These are phyloP conservation scores for Dalbergia oliveri DNA, from an alignment of 306 rosid genomes.

Conservation along the genomic window DNA sequence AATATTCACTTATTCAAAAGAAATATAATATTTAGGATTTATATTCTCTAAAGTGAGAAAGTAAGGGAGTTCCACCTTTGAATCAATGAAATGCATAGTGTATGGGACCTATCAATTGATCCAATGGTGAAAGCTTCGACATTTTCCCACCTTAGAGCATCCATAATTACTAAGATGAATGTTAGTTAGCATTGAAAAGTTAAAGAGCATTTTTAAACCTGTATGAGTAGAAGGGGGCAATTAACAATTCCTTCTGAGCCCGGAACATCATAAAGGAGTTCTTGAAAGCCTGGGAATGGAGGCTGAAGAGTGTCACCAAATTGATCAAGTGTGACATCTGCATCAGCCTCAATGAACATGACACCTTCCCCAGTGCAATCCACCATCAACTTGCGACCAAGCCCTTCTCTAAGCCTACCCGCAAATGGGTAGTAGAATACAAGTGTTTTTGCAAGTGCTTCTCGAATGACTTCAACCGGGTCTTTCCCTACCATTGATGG, in stretches of 20 bases:
- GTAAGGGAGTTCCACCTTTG: no score
- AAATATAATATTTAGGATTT: no score
- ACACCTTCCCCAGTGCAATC: constrained; percentile 63
- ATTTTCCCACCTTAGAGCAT: no score
- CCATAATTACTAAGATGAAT: background rate
- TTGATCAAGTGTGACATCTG: constrained; percentile 52
- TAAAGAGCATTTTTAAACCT: constrained; percentile 35
- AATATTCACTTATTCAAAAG: no score
- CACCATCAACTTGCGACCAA: constrained; percentile 43
- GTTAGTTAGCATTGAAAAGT: background rate
- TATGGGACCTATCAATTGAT: no score
- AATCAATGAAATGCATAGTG: no score
- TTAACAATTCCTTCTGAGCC: constrained; percentile 43
- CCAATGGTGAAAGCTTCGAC: no score
- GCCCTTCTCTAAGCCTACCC: constrained; percentile 45
- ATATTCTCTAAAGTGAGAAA: no score
- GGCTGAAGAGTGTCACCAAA: constrained; percentile 52
- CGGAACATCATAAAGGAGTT: constrained; percentile 53
- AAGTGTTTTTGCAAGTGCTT: constrained; percentile 32
- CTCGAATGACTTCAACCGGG: constrained; percentile 21
- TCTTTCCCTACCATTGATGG: constrained; percentile 37
- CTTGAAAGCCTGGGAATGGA: constrained; percentile 50
- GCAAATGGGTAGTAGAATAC: constrained; percentile 50
- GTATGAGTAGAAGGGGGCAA: constrained; percentile 51
- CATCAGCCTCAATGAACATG: constrained; percentile 58